Percentiles rank a stretch among this genome's conserved stretches.
These are phyloP conservation scores for Sugiyamaella grinbergsii DNA, from an alignment of 1,139 yeast species.

Conservation along the genomic window DNA sequence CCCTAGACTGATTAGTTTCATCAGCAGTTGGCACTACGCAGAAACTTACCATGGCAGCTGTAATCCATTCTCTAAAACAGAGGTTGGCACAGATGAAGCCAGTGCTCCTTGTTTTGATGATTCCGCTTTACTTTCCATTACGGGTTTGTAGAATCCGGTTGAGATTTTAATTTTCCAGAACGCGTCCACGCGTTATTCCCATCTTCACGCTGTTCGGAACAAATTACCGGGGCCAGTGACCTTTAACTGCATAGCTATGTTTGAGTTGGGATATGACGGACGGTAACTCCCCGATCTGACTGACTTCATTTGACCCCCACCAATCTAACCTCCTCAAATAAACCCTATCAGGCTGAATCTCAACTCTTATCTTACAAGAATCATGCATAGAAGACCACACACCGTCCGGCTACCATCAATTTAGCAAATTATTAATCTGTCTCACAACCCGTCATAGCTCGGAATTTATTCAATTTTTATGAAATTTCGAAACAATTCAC, in stretches of 20 bases:
- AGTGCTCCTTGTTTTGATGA: constrained; percentile 25
- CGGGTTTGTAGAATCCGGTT: neutral
- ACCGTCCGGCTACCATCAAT: neutral
- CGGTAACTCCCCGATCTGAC: no score
- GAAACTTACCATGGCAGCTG: constrained; percentile 37
- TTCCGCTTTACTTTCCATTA: constrained; percentile 21
- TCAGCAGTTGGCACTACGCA: no score
- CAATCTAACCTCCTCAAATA: neutral
- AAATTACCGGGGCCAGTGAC: neutral
- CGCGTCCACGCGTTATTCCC: no score
- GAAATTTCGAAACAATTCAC: no score
- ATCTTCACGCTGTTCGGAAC: no score
- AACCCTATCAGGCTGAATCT: constrained; percentile 11
- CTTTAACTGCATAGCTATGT: constrained; percentile 6
- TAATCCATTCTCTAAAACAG: constrained; percentile 21
- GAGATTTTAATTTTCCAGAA: neutral
- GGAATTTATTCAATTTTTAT: no score
- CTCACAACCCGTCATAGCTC: no score
- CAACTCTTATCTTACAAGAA: constrained; percentile 8
- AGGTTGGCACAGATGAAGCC: constrained; percentile 10
- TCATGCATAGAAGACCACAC: constrained; percentile 10
- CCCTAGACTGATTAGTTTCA: no score
- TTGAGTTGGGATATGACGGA: no score
- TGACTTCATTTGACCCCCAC: neutral
- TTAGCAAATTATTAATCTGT: neutral